A percentile compares a stretch with the other conserved stretches of the same genome.
Conservation (phyloP, 2,329 filamentous ascomycete genomes). For the Domatiomyces globalis region DNA sequence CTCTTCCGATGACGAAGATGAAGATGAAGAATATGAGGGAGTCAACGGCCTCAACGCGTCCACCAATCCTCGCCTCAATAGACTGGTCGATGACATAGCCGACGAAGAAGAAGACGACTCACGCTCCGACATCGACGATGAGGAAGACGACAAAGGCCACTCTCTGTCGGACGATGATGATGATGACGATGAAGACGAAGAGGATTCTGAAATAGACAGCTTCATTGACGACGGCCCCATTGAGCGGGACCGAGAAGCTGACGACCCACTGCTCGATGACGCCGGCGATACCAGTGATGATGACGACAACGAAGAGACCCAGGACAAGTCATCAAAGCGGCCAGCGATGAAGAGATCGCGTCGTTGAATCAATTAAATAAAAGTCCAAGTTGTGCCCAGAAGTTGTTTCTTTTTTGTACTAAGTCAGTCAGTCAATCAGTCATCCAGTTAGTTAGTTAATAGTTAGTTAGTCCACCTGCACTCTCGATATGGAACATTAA, state of each 20-base stretch:
- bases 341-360: constrained; percentile 25
- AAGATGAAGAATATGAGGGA: constrained; percentile 32
- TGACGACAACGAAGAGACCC: constrained; percentile 39
- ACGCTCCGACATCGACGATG: constrained; percentile 19
- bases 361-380: constrained; percentile 34
- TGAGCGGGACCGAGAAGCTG: constrained; percentile 34
- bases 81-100: constrained; percentile 19
- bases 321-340: neutral
- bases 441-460: too few species aligned
- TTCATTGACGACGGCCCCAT: constrained; percentile 33
- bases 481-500: too few species aligned
- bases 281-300: constrained; percentile 46
- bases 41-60: constrained; percentile 27
- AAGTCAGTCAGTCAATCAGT: too few species aligned
- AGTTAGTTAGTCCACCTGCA: too few species aligned
- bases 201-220: constrained; percentile 31
- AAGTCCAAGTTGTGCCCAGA: constrained; percentile 9
- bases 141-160: constrained; percentile 7
- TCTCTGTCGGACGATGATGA: constrained; percentile 20
- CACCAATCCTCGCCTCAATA: constrained; percentile 15
- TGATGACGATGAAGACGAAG: constrained; percentile 28
- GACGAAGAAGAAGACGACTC: constrained; percentile 16
- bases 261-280: constrained; percentile 25
- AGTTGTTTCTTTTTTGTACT: too few species aligned
- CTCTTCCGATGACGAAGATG: constrained; percentile 41